Evolutionary conservation across 2,329 filamentous ascomycete species (phyloP).

Genomic region (Diaporthe citrichinensis): DNA sequence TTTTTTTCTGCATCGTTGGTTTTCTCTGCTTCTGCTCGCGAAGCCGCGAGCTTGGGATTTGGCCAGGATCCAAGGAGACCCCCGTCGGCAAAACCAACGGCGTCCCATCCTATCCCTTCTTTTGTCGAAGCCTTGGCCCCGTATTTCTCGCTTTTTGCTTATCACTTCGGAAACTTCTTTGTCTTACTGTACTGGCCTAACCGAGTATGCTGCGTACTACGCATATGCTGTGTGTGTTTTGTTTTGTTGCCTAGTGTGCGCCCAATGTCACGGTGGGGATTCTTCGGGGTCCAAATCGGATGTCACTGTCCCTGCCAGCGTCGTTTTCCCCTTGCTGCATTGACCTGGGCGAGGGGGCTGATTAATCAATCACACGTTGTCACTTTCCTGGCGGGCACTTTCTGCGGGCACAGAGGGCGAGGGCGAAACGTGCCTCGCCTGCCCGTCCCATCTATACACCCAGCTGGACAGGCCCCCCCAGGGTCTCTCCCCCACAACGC

Average conservation of each 20-base stretch:
- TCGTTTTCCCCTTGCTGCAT: background rate
- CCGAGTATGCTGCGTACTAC: background rate
- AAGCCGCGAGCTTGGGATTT: conserved; percentile 4
- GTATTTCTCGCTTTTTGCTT: background rate
- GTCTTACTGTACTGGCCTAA: background rate
- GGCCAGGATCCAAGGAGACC: conserved; percentile 24
- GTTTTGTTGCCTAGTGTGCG: background rate
- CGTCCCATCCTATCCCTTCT: background rate
- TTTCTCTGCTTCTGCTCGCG: background rate
- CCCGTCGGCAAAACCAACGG: conserved; percentile 20
- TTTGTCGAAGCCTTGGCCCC: background rate
- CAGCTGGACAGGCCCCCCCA: background rate
- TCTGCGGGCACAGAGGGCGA: background rate
- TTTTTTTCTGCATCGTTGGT: background rate
- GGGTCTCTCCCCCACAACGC: background rate
- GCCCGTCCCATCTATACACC: background rate
- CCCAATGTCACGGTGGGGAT: conserved; percentile 23
- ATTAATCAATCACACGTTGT: conserved; percentile 26
- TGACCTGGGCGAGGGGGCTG: conserved; percentile 8
- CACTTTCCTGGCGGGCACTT: conserved; percentile 8
- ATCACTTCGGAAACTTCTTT: background rate
- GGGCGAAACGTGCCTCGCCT: background rate
- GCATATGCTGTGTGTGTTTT: background rate
- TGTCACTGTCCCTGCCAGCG: background rate
- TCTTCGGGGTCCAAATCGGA: conserved; percentile 14